phyloP scores from a whole-genome alignment of 805 yeast species.

The Lachancea thermotolerans region DNA sequence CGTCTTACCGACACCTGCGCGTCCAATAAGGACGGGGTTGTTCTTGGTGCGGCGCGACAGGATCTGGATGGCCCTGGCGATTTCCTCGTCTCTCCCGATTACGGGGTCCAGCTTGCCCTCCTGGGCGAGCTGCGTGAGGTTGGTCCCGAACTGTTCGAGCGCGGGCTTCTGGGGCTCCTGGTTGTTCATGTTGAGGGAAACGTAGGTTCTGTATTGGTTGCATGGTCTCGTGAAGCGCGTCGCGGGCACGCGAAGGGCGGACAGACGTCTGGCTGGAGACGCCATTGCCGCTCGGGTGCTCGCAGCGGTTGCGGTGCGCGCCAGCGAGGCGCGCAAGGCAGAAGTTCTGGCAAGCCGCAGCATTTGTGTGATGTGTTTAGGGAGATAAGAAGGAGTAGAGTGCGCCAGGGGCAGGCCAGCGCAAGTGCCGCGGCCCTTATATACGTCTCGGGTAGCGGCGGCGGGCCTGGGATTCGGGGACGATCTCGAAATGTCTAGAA shows the following conservation, averaged over 20 bases:
- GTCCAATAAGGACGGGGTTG: conserved; percentile 90
- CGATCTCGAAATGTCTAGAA: not conserved
- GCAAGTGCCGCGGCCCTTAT: conserved; percentile 25
- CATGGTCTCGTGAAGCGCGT: not conserved
- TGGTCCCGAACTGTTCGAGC: conserved; percentile 75
- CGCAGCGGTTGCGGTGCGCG: not conserved
- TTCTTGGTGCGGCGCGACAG: conserved; percentile 89
- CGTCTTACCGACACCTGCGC: conserved; percentile 98
- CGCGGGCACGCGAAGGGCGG: not conserved
- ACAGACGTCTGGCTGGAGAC: not conserved
- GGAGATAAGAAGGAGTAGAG: not conserved
- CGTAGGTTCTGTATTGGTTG: conserved; percentile 2
- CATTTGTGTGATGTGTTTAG: not conserved
- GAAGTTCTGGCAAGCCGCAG: conserved; percentile 2
- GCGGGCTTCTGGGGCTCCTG: conserved; percentile 56
- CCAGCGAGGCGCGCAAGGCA: not conserved
- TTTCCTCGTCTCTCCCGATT: conserved; percentile 94
- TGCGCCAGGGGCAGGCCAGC: not conserved
- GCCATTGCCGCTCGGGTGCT: not conserved
- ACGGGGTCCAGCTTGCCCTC: conserved; percentile 95
- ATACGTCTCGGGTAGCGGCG: not conserved
- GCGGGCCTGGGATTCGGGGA: not conserved
- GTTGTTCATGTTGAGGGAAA: conserved; percentile 17
- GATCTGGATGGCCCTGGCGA: conserved; percentile 86
- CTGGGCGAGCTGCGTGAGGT: conserved; percentile 77